A percentile compares a stretch with the other conserved stretches of the same genome.
phyloP scores from a whole-genome alignment of 331 rosid genomes.

The Quercus phellos region DNA sequence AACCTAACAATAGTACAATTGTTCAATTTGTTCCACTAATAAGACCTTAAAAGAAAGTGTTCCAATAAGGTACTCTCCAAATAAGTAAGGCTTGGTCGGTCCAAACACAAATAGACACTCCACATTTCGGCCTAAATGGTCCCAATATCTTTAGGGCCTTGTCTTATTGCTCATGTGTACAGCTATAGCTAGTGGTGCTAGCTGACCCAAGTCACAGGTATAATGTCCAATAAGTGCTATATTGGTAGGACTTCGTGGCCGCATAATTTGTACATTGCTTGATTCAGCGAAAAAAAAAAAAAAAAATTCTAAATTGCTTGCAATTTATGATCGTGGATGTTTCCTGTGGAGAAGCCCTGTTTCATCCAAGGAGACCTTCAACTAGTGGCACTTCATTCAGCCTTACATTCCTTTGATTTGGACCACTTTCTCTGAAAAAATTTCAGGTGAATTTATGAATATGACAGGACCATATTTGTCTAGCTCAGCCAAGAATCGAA shows the following conservation, averaged over 20 bases:
- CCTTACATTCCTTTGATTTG: constrained; percentile 5
- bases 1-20: not conserved
- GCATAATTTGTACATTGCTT: not conserved
- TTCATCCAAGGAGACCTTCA: constrained; percentile 54
- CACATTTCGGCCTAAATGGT: constrained; percentile 28
- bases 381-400: constrained; percentile 13
- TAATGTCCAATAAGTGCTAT: constrained; percentile 21
- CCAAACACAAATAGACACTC: not conserved
- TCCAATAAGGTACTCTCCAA: not conserved
- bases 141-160: constrained; percentile 23
- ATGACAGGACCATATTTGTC: not conserved
- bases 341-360: constrained; percentile 53
- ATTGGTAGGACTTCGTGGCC: constrained; percentile 29
- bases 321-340: constrained; percentile 31
- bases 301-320: too few species aligned
- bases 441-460: constrained; percentile 11
- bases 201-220: constrained; percentile 4
- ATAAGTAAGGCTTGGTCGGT: not conserved
- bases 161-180: not conserved
- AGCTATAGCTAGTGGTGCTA: not conserved
- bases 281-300: too few species aligned
- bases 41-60: too few species aligned
- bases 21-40: not conserved
- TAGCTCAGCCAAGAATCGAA: not conserved
- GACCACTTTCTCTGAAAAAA: constrained; percentile 22